Conservation (phyloP, 257 asterid genomes). For the Solanum raphanifolium region DNA sequence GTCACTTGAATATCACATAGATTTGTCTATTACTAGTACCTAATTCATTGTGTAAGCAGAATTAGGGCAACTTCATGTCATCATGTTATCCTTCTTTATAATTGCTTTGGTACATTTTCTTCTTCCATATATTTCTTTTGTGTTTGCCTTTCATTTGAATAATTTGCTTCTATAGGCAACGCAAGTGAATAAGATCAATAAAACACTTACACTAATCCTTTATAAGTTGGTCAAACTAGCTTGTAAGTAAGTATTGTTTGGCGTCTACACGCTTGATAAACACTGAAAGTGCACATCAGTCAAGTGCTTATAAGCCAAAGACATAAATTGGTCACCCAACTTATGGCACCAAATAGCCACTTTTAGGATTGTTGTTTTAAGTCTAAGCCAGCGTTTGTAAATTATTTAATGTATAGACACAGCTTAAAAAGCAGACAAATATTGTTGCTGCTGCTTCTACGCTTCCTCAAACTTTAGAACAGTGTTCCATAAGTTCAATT, state of each 20-base stretch:
- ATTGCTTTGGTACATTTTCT: not conserved
- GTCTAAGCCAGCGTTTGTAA: not conserved
- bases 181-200: not conserved
- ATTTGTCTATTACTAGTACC: conserved; percentile 16
- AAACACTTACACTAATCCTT: not conserved
- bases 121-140: not conserved
- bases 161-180: not conserved
- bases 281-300: not conserved
- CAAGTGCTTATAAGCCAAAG: not conserved
- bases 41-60: conserved; percentile 18
- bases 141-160: not conserved
- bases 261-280: not conserved
- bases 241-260: not conserved
- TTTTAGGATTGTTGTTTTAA: not conserved
- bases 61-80: not conserved
- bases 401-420: not conserved
- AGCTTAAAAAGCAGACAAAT: not conserved
- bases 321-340: not conserved
- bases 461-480: not conserved
- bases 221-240: not conserved
- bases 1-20: conserved; percentile 13
- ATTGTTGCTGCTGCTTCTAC: not conserved
- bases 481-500: not conserved
- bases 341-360: not conserved
- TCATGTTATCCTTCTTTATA: not conserved